phyloP scores from a whole-genome alignment of 202 grass and related monocot genomes.

The Setaria viridis region DNA sequence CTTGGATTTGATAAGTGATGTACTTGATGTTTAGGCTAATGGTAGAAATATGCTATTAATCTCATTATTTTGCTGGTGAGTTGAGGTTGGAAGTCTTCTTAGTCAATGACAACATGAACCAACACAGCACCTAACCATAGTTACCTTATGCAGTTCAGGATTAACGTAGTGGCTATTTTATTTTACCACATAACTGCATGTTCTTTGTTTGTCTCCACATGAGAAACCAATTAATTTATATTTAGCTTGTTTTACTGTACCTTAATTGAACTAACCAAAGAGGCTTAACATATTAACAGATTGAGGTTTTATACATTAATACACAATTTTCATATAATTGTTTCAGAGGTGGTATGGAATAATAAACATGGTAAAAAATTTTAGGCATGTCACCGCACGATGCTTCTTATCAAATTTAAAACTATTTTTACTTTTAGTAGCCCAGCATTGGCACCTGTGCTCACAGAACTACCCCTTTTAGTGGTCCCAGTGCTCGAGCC shows the following conservation, averaged over 20 bases:
- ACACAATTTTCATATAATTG: not conserved
- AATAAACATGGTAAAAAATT: not conserved
- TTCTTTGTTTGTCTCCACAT: not conserved
- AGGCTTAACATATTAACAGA: not conserved
- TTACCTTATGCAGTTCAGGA: slow-evolving; percentile 12
- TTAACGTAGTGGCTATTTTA: slow-evolving; percentile 3
- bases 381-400: not conserved
- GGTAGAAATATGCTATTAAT: slow-evolving; percentile 9
- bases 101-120: slow-evolving; percentile 7
- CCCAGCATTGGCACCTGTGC: not conserved
- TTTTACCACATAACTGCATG: not conserved
- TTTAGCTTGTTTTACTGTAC: not conserved
- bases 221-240: slow-evolving; percentile 4
- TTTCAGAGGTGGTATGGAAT: not conserved
- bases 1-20: slow-evolving; percentile 1
- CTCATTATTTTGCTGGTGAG: not conserved
- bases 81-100: not conserved
- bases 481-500: not conserved
- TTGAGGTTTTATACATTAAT: slow-evolving; percentile 19
- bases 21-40: slow-evolving; percentile 23
- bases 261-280: not conserved
- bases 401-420: not conserved
- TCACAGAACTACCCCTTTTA: not conserved
- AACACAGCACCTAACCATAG: not conserved
- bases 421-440: not conserved